Percentiles rank a stretch among this genome's conserved stretches.
phyloP scores from a whole-genome alignment of 75 land plant species.

The Pinus taeda region DNA sequence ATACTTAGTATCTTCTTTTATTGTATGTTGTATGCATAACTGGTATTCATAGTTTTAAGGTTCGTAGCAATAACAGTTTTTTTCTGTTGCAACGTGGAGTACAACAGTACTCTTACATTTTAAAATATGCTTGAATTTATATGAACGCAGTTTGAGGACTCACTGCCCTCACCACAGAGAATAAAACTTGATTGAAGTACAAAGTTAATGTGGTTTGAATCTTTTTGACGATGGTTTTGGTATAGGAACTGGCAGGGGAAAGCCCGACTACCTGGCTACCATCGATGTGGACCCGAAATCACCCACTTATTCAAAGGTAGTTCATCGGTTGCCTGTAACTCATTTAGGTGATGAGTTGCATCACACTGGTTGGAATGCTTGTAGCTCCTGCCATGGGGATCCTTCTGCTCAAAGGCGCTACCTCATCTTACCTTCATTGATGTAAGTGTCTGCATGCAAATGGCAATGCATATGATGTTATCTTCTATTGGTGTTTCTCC shows the following conservation, averaged over 20 bases:
- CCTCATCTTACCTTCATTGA: conserved; percentile 77
- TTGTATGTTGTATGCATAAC: too few relatives aligned
- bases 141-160: too few relatives aligned
- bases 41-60: too few relatives aligned
- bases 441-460: conserved; percentile 40
- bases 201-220: background rate
- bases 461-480: background rate
- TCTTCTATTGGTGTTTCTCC: background rate
- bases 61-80: too few relatives aligned
- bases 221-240: background rate
- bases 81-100: too few relatives aligned
- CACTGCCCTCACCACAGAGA: background rate
- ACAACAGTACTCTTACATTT: too few relatives aligned
- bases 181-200: background rate
- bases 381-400: conserved; percentile 98
- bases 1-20: too few relatives aligned
- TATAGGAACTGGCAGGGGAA: conserved; percentile 74
- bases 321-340: conserved; percentile 78
- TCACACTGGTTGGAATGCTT: conserved; percentile 97
- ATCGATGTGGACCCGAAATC: conserved; percentile 89
- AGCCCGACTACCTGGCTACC: conserved; percentile 93
- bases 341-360: conserved; percentile 88
- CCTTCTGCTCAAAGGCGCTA: conserved; percentile 66
- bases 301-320: conserved; percentile 74
- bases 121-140: too few relatives aligned